phyloP scores from a whole-genome alignment of 2,329 filamentous ascomycete species.

The Ramichloridium luteum region DNA sequence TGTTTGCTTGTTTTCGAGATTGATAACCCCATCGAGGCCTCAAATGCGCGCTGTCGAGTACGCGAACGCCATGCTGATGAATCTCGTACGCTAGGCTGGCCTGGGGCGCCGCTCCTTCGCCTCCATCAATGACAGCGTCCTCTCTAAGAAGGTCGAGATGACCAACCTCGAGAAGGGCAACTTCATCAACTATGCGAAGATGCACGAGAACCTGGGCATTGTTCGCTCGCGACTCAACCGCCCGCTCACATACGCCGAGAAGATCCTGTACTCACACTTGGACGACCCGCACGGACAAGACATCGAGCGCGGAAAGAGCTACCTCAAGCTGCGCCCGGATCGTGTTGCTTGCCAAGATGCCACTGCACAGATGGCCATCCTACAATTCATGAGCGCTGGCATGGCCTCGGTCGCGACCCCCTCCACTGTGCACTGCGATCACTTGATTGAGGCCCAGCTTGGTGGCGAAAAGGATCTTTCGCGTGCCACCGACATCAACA shows the following conservation, averaged over 20 bases:
- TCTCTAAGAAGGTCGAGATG: conserved; percentile 94
- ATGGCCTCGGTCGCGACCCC: conserved; percentile 93
- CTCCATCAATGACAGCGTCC: conserved; percentile 70
- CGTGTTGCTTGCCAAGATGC: conserved; percentile 99
- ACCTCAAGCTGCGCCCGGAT: conserved; percentile 92
- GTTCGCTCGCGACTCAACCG: conserved; percentile 83
- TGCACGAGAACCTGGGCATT: conserved; percentile 91
- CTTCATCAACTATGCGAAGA: conserved; percentile 99
- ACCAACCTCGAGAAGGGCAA: conserved; percentile 92
- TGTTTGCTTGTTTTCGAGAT: conserved; percentile 11
- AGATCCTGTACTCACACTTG: conserved; percentile 97
- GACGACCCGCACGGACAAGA: conserved; percentile 95
- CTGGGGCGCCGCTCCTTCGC: conserved; percentile 55
- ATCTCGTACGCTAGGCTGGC: conserved; percentile 15
- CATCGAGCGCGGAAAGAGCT: conserved; percentile 88
- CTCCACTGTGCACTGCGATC: conserved; percentile 93
- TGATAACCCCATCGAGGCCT: conserved; percentile 2
- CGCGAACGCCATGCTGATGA: conserved; percentile 13
- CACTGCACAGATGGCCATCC: conserved; percentile 97
- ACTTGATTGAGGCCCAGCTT: conserved; percentile 95
- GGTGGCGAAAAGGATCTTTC: conserved; percentile 89
- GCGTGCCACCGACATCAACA: conserved; percentile 86
- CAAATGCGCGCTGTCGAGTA: too few relatives aligned
- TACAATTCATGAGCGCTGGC: conserved; percentile 99
- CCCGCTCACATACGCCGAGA: conserved; percentile 90